Base-by-base conservation (phyloP, 805 yeast species). In the Cyberlindnera saturnus region DNA sequence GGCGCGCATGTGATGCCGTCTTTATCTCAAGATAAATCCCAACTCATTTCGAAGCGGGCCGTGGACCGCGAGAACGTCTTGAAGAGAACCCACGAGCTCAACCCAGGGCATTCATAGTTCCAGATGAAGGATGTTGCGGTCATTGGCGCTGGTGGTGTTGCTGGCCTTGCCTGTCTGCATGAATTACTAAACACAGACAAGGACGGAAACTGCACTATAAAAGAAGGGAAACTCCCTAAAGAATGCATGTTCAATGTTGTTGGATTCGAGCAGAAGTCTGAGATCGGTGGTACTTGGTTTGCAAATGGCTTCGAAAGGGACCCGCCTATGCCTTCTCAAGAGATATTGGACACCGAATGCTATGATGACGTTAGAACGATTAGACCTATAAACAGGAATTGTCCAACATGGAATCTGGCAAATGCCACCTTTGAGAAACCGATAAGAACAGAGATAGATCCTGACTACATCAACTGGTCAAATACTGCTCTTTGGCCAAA, bases 251-350 rank as follows among this genome's bases (percentile, higher is more conserved):
- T 67, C 42, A 52, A 59, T 8, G 48, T 71, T 17, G 69, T 68
- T 13, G 75, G 67, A 1, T 72, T 71, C 53, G 78, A 73, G 48
- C 73, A 68, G 44, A 69, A 67, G 38, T 32, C 48, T 8, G 57
- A 50, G 19, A 56, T 71, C 26, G 78, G 77, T n/a, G 78, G 77
- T 1, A 65, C 70, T 6, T 72, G 77, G 77, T 51, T 59, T 32
- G 51, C 64, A 5, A 53, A 50, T 16, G 36, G 47, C 16, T 56
- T 47, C 33, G 33, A 39, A 6, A 36, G 49, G 5, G 64, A 59
- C 36, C 55, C 55, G 13, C 41, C 19, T 3, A 38, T 48, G 18
- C 62, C 62, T 2, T 31, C 57, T 8, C 69, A 66, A 38, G 57
- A 61, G 3, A 33, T 64, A 1, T 44, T 69, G 16, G 65, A 67